Base-by-base conservation (phyloP, 2,329 filamentous ascomycete species). In the Clonostachys solani region DNA sequence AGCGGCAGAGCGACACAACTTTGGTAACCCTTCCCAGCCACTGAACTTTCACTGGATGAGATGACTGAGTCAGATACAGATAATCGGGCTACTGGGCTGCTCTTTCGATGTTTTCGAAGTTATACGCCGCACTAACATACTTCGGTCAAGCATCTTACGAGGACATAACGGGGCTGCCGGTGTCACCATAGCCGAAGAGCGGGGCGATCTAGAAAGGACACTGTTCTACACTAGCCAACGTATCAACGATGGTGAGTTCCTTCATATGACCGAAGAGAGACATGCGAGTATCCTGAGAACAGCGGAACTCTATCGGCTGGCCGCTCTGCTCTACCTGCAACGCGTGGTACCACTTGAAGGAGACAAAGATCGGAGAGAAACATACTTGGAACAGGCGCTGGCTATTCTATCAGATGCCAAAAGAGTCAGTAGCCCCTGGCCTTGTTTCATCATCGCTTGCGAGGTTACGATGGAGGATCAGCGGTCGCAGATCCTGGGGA, bases 221-320 rank as follows among this genome's bases (percentile, higher is more conserved):
- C 42, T 55, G 19, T 37, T 43, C 35, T 48, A 44, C 16, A 45
- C 52, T 12, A 18, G 37, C 12, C 53, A 55, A 34, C 34, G 33
- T 13, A 38, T 55, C 12, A 44, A 47, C 40, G 44, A 49, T 10
- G 44, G 40, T 12, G 49, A 45, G 17, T 47, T 47, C 36, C 43
- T 35, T 10, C 8, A 16, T 40, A 60, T 53, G 55, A 63, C 61
- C 49, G 47, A 55, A 36, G 48, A 54, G 48, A 54, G 52, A 23
- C 56, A 61, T 37, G 50, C 64, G 29, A 57, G 64, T 69, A 53
- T 62, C 59, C 42, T 57, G 6, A 62, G 64, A 37, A 77, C 74
- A 5, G 73, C 74, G 9, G 73, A 77, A 55, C 64, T 77, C n/a
- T 78, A 77, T 50, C 69, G 73, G 6, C 63, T 77, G 17, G 74